A percentile compares a stretch with the other conserved stretches of the same genome.
phyloP scores from a whole-genome alignment of 306 rosid genomes.

The Purshia tridentata region DNA sequence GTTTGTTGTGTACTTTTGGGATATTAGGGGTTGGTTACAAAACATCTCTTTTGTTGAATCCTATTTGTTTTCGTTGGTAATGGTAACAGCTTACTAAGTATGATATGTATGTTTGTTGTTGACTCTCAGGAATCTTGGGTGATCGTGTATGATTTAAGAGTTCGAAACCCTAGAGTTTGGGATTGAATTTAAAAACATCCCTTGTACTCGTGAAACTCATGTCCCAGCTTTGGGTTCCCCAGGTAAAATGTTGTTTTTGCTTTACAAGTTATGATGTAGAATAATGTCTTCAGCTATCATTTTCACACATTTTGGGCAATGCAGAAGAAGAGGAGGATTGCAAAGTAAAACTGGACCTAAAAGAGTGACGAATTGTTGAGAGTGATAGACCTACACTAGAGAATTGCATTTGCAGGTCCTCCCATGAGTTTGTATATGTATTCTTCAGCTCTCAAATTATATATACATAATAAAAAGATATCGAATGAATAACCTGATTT shows the following conservation, averaged over 20 bases:
- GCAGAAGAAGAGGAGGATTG: too few relatives aligned
- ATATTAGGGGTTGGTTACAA: neutral
- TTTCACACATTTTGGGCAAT: neutral
- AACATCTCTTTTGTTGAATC: neutral
- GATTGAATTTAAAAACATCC: neutral
- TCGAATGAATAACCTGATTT: too few relatives aligned
- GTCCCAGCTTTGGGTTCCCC: neutral
- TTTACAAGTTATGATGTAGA: constrained; percentile 6
- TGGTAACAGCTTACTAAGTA: neutral
- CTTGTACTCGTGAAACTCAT: neutral
- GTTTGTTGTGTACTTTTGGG: neutral
- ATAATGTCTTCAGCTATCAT: neutral
- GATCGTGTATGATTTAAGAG: constrained; percentile 17
- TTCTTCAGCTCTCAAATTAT: too few relatives aligned
- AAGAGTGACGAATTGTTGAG: too few relatives aligned
- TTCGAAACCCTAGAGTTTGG: neutral
- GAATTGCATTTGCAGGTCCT: too few relatives aligned
- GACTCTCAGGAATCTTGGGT: constrained; percentile 32
- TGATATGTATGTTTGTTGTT: constrained; percentile 3
- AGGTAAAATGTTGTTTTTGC: neutral
- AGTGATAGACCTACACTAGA: too few relatives aligned
- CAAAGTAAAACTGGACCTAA: too few relatives aligned
- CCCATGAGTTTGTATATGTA: too few relatives aligned
- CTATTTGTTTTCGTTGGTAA: neutral
- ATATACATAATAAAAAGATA: too few relatives aligned